phyloP scores from a whole-genome alignment of 192 early-diverging fungal genomes.

The Backusella macrospora region DNA sequence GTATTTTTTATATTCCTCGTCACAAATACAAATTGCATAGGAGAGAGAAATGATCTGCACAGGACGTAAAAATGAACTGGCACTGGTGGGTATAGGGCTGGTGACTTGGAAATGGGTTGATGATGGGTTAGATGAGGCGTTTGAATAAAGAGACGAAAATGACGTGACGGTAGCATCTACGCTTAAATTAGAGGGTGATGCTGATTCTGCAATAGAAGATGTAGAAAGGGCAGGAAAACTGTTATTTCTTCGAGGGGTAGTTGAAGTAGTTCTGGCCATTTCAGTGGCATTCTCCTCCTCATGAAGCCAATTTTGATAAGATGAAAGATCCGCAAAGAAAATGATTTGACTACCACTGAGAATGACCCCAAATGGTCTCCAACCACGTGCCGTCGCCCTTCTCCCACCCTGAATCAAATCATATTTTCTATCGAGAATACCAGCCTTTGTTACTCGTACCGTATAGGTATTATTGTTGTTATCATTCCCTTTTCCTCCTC shows the following conservation, averaged over 20 bases:
- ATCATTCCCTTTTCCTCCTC: no score
- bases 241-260: slow-evolving; percentile 10
- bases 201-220: slow-evolving; percentile 12
- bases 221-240: slow-evolving; percentile 14
- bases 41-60: slow-evolving; percentile 60
- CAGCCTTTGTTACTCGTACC: slow-evolving; percentile 63
- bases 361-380: slow-evolving; percentile 78
- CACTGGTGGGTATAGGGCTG: slow-evolving; percentile 11
- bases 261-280: neutral
- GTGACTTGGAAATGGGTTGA: slow-evolving; percentile 3
- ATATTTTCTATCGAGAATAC: slow-evolving; percentile 71
- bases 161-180: slow-evolving; percentile 13
- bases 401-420: slow-evolving; percentile 69
- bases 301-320: slow-evolving; percentile 51
- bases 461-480: slow-evolving; percentile 20
- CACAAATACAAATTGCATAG: slow-evolving; percentile 70
- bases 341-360: slow-evolving; percentile 77
- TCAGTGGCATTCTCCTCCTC: neutral
- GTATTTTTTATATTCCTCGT: slow-evolving; percentile 74
- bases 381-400: slow-evolving; percentile 64
- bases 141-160: slow-evolving; percentile 20
- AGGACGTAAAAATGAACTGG: slow-evolving; percentile 21
- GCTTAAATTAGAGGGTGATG: neutral
- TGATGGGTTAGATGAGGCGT: neutral
- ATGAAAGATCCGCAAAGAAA: slow-evolving; percentile 64